Base-by-base conservation (phyloP, 306 rosid species). In the Amphicarpaea edgeworthii region DNA sequence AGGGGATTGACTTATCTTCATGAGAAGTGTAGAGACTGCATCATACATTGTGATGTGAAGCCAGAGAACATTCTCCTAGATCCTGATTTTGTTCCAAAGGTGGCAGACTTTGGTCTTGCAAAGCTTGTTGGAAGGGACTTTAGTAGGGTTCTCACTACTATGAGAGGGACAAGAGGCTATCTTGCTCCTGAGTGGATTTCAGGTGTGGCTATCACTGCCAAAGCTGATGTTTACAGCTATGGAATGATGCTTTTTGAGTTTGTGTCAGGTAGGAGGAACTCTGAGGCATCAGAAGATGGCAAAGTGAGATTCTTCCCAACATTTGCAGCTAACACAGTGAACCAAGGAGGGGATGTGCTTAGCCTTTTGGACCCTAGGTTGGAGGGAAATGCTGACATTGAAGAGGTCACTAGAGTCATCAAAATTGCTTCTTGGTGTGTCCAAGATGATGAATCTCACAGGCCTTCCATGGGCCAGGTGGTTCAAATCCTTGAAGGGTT, bases 131-230 rank as follows among this genome's bases (percentile, higher is more conserved):
- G 98, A 26, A 73, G 96, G 17, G 96, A 94, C 47, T 91, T 91
- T 80, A 92, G 97, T 76, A 77, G 96, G 45, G 98, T 94, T 62
- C 88, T 91, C 37, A 91, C 98, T 16, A 88, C 96, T 19, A 90
- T 91, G 87, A 88, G 98, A 91, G 97, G 98, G n/a, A 94, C 97
- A 24, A 85, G 94, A 77, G 97, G 98, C 1, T 94, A 94, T 51
- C 89, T 90, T 15, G 98, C 98, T 0, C 98, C 96, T 0, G 97
- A 94, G 68, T 94, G 98, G 98, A 90, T 90, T 58, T 86, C 93
- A 1, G 98, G 97, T 9, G 87, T 88, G 77, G 87, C 98, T 2
- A 84, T 94, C 28, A 91, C 98, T 6, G 86, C 93, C 1, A 94
- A 91, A 81, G 96, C 98, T 0, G 98, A 94, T 78, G 97, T 91